Base-by-base conservation (phyloP, 2,329 filamentous ascomycete species). In the Mycocentrospora acerina region DNA sequence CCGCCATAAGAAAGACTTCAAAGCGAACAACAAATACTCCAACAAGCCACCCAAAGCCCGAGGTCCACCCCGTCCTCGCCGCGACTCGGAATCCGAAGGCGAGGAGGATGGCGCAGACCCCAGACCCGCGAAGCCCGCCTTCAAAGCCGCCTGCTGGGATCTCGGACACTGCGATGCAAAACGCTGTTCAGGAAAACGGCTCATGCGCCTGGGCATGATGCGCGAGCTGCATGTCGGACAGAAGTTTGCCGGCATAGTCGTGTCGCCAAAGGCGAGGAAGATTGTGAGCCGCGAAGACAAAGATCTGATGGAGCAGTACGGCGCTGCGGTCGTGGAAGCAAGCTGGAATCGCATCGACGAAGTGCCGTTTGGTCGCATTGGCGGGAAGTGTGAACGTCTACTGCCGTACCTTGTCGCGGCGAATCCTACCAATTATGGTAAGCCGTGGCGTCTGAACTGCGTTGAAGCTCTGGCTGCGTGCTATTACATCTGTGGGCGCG, bases 111-210 rank as follows among this genome's bases (percentile, higher is more conserved):
- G 53, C 31, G 41, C 52, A 25, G 59, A 60, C 36, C 53, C 64
- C 41, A 40, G 45, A 54, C 55, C 53, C 51, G 67, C 48, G 57
- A 70, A 68, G 17, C 71, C 79, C 57, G 49, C 82, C 71, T 96
- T 90, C 79, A 95, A 94, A 71, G 91, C 93, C 32, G 93, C 91
- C 42, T 96, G 91, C 68, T 98, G 93, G 93, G 93, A 98, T 62
- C 78, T 98, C 24, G 91, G 90, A 46, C 93, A 98, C 73, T 98
- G 93, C 74, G 93, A 98, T 62, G 89, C 91, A 7, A 97, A 96
- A 69, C 79, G 91, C 55, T 98, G 93, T 71, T 96, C 90, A 0
- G 93, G 93, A 22, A 98, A 98, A 74, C 84, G 88, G 48, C 79
- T 98, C 24, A 95, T 98, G 80, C 84, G 85, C 49, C 80, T 94